Conservation (phyloP, 352 stramenopile genomes). For the Phytophthora pseudosyringae region DNA sequence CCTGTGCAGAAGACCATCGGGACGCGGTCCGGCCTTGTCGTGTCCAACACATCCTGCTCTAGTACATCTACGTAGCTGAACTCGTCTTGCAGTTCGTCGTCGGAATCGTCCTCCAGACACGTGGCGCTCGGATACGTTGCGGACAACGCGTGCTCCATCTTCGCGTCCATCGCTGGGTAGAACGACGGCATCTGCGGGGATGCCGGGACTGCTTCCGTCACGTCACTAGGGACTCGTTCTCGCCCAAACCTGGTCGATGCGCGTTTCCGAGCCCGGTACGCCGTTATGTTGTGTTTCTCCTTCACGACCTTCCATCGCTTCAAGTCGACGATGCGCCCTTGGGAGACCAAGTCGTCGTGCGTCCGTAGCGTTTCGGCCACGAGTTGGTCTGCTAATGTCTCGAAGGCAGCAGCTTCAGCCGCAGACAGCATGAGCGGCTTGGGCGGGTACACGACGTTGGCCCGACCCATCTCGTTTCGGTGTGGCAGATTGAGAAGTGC, state of each 20-base stretch:
- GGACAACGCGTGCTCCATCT: slow-evolving; percentile 13
- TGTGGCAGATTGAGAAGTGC: slow-evolving; percentile 22
- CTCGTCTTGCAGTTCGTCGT: slow-evolving; percentile 21
- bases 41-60: slow-evolving; percentile 38
- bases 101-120: slow-evolving; percentile 16
- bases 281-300: slow-evolving; percentile 51
- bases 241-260: slow-evolving; percentile 7
- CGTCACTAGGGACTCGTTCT: slow-evolving; percentile 23
- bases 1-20: slow-evolving; percentile 39
- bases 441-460: slow-evolving; percentile 17
- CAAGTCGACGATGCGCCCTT: slow-evolving; percentile 37
- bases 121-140: slow-evolving; percentile 27
- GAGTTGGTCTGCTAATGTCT: slow-evolving; percentile 50
- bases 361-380: slow-evolving; percentile 55
- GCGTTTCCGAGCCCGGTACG: slow-evolving; percentile 48
- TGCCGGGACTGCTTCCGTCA: slow-evolving; percentile 29
- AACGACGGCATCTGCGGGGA: slow-evolving; percentile 35
- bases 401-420: slow-evolving; percentile 15
- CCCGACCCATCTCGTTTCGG: slow-evolving; percentile 27
- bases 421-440: slow-evolving; percentile 17
- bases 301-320: slow-evolving; percentile 57
- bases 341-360: slow-evolving; percentile 53
- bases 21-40: slow-evolving; percentile 25
- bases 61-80: slow-evolving; percentile 21
- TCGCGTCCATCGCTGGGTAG: slow-evolving; percentile 18